Conservation (phyloP, 805 yeast species). For the Hanseniaspora singularis region DNA sequence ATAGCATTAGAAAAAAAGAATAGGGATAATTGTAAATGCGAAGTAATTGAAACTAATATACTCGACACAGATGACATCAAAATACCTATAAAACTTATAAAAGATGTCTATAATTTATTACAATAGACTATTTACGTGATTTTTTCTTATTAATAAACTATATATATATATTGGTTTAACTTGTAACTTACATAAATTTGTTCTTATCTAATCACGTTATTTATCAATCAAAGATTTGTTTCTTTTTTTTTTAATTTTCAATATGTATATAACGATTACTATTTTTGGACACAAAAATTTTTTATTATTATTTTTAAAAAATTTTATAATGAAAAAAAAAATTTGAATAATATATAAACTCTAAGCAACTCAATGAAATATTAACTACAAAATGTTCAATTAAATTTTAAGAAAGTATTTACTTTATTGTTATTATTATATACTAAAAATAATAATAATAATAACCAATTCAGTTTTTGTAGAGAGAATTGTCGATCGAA, state of each 20-base stretch:
- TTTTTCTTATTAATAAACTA: too few relatives aligned
- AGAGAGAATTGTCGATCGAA: slow-evolving; percentile 64
- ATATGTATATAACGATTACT: neutral
- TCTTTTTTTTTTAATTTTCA: slow-evolving; percentile 17
- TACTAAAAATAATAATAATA: slow-evolving; percentile 45
- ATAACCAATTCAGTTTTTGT: slow-evolving; percentile 12
- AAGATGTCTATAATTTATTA: slow-evolving; percentile 7
- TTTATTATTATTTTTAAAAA: too few relatives aligned
- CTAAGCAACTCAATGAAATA: too few relatives aligned
- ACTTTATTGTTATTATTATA: neutral
- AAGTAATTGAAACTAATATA: neutral
- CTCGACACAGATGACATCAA: neutral
- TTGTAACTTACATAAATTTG: too few relatives aligned
- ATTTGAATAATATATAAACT: neutral
- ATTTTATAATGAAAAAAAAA: neutral
- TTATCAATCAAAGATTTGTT: neutral
- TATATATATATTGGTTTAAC: too few relatives aligned
- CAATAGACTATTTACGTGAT: too few relatives aligned
- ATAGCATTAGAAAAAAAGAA: neutral
- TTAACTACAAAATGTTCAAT: too few relatives aligned
- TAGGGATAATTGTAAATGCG: neutral
- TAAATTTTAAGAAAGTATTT: neutral
- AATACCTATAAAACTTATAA: neutral
- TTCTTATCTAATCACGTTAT: too few relatives aligned
- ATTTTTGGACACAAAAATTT: too few relatives aligned